Evolutionary conservation across 2,329 filamentous ascomycete genomes (phyloP).

Genomic region (Myriosclerotinia curreyana): DNA sequence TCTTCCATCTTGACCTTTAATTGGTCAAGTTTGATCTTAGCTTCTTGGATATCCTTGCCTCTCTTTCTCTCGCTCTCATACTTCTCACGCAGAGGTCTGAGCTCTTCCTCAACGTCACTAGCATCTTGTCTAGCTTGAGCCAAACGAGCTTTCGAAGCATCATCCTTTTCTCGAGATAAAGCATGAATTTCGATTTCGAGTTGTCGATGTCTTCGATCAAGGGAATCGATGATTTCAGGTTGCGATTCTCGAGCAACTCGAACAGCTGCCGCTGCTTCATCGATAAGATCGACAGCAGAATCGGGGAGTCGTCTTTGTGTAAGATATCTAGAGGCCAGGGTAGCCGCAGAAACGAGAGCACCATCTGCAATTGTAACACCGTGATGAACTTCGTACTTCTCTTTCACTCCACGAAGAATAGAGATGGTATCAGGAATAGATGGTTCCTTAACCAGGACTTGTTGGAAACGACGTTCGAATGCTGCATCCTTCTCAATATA

Average conservation of each 20-base stretch:
- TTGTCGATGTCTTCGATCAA: conserved; percentile 86
- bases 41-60: conserved; percentile 87
- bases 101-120: conserved; percentile 89
- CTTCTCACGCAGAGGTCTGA: conserved; percentile 87
- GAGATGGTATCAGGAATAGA: conserved; percentile 86
- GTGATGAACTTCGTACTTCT: conserved; percentile 97
- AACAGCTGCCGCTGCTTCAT: conserved; percentile 96
- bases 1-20: conserved; percentile 91
- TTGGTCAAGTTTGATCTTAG: conserved; percentile 90
- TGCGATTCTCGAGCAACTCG: conserved; percentile 93
- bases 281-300: conserved; percentile 93
- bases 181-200: conserved; percentile 97
- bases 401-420: conserved; percentile 96
- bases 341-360: conserved; percentile 88
- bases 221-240: conserved; percentile 89
- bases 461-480: conserved; percentile 97
- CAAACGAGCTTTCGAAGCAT: conserved; percentile 82
- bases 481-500: conserved; percentile 99
- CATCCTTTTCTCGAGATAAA: conserved; percentile 88
- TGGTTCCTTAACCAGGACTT: conserved; percentile 95
- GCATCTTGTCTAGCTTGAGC: conserved; percentile 83
- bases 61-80: conserved; percentile 92
- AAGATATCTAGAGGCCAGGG: conserved; percentile 86
- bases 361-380: conserved; percentile 95
- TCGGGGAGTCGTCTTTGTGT: conserved; percentile 88